Base-by-base conservation (phyloP, 2,329 filamentous ascomycete species). In the Rachicladosporium sp. region DNA sequence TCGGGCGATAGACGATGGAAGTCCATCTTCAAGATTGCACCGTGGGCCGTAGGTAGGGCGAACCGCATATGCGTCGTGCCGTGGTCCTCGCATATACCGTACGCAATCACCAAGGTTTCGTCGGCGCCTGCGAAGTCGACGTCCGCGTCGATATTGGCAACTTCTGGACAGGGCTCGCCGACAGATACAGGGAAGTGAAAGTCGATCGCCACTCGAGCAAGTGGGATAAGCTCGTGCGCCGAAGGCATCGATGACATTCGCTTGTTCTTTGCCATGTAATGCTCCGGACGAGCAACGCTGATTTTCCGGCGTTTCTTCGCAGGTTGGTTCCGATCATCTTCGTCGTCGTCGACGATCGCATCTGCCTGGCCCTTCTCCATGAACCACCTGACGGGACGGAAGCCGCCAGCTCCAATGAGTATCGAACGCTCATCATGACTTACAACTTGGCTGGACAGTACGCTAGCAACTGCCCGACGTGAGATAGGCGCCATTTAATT, bases 341-440 rank as follows among this genome's bases (percentile, higher is more conserved):
- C 36, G 9, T 32, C 30, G 10, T 35, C 36, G 27, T 38, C 35
- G 6, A 27, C 23, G 23, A 27, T 27, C 4, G 23, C 23, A 7
- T 27, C 23, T 27, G 23, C 23, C 23, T 27, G 23, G 8, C 44
- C 46, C 29, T 50, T 49, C 37, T 52, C 50, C 3, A 57, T 36
- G 38, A 57, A 58, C 51, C 53, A 58, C 35, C 48, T 44, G 39
- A 47, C 47, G 1, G 55, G 54, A 21, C 48, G 49, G 37, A 52
- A 53, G 10, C 48, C 46, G 13, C 54, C 55, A n/a, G 55, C 48
- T 42, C 57, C 55, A 21, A 57, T 49, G 7, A 57, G 37, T n/a
- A 58, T 52, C 1, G 46, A 46, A 15, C 36, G 32, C 15, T 51
- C 43, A 40, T 57, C 53, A 15, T 46, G 33, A 4, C 50, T 50